Evolutionary conservation across 306 rosid genomes (phyloP).

Genomic region (Fragaria vesca): DNA sequence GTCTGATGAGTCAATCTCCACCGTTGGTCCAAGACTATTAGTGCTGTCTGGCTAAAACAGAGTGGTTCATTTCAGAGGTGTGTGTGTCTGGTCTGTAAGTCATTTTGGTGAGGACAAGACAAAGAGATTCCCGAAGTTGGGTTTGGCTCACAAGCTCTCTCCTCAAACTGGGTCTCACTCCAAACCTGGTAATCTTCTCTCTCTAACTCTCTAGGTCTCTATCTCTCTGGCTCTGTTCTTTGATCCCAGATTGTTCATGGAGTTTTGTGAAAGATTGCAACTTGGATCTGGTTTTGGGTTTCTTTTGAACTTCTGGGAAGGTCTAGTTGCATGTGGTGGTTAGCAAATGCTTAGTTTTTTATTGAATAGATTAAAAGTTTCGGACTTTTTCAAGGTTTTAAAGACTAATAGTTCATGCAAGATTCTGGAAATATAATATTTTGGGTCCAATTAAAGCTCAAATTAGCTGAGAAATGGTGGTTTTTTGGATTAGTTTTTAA

Average conservation of each 20-base stretch:
- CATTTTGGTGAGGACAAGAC: conserved; percentile 13
- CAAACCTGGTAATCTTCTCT: conserved; percentile 20
- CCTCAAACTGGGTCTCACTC: conserved; percentile 25
- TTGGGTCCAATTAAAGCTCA: conserved; percentile 12
- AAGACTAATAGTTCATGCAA: neutral
- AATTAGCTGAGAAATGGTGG: neutral
- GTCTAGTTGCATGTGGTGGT: conserved; percentile 24
- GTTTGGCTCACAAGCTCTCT: conserved; percentile 16
- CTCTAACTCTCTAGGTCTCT: neutral
- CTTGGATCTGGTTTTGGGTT: neutral
- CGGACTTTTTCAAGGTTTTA: neutral
- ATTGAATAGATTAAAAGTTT: neutral
- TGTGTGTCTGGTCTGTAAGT: neutral
- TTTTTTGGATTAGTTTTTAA: neutral
- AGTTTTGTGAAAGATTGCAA: too few relatives aligned
- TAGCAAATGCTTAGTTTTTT: neutral
- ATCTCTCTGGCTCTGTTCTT: neutral
- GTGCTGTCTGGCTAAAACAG: conserved; percentile 6
- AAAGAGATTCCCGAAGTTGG: conserved; percentile 19
- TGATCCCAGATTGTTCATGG: neutral
- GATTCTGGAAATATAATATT: conserved; percentile 1
- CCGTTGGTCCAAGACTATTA: conserved; percentile 13
- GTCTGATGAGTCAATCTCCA: conserved; percentile 29
- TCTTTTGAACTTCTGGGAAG: neutral
- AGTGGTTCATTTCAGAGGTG: neutral